A percentile compares a stretch with the other conserved stretches of the same genome.
Conservation (phyloP, 1,284 basidiomycete species). For the Grifola frondosa region DNA sequence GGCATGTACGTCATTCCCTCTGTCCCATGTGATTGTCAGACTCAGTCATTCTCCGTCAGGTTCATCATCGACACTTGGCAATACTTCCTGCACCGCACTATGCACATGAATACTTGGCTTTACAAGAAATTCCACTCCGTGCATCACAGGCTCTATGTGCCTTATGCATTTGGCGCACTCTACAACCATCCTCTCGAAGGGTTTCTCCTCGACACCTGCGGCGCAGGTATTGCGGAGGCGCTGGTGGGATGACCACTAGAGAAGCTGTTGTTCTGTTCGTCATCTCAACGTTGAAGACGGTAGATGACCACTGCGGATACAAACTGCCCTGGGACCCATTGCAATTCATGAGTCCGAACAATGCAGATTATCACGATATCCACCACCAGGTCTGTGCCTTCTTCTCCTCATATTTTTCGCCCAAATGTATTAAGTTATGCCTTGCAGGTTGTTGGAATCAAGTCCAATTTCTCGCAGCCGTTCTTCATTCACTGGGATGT, state of each 20-base stretch:
- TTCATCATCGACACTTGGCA: conserved; percentile 98
- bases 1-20: conserved; percentile 71
- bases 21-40: conserved; percentile 4
- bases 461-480: conserved; percentile 94
- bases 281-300: conserved; percentile 89
- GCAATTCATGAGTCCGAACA: conserved; percentile 88
- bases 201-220: conserved; percentile 81
- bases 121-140: conserved; percentile 93
- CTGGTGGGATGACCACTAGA: conserved; percentile 73
- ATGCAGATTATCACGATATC: conserved; percentile 97
- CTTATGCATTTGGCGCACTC: conserved; percentile 95
- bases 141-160: conserved; percentile 96
- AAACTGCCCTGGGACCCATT: conserved; percentile 86
- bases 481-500: conserved; percentile 90
- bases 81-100: conserved; percentile 91
- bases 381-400: conserved; percentile 78
- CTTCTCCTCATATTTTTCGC: not conserved
- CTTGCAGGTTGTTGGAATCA: conserved; percentile 81
- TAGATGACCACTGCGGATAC: conserved; percentile 98
- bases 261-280: conserved; percentile 87
- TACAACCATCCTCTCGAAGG: conserved; percentile 99
- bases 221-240: conserved; percentile 78
- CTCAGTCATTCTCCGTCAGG: conserved; percentile 42
- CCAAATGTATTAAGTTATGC: no score
- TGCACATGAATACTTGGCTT: conserved; percentile 90